Base-by-base conservation (phyloP, 192 early-diverging fungal species). In the Podila horticola region DNA sequence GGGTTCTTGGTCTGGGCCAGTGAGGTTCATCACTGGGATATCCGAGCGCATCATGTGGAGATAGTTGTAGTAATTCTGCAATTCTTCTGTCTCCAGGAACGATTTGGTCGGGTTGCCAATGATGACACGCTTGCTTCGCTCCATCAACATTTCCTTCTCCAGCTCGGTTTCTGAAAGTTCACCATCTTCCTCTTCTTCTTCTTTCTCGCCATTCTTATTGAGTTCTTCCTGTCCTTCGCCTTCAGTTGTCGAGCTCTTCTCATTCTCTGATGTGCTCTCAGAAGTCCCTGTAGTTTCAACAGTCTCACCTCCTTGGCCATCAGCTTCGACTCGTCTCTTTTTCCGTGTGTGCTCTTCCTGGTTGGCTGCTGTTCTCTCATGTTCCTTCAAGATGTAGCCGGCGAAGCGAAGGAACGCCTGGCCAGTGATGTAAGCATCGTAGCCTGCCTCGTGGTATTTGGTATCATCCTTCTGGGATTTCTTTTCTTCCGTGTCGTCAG, bases 371-470 rank as follows among this genome's bases (percentile, higher is more conserved):
- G 36, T 36, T 61, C 68, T 38, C 49, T 72, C 84, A 55, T 81
- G 74, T 22, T 82, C 75, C 41, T 88, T 82, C 13, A 85, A 50
- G 66, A 90, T 82, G 51, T 77, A 89, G 26, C 82, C 72, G 19
- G 87, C 73, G 75, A 97, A 88, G 3, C 91, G 87, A 28, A 95
- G 82, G 74, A 94, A 97, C 0, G 91, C 84, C 22, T 90, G 86
- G 10, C 97, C 97, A 5, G 97, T 98, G 62, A 93, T 90, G 76
- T 94, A 96, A 0, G 95, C 95, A 82, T 98, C 97, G 72, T 91
- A 98, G 4, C 93, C 97, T 15, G 97, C 97, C 73, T 98, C 97
- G 73, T 98, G 97, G 75, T 90, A 90, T 50, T 82, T 87, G 1
- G 82, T 72, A 17, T 76, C 67, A 36, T 58, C 38, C 10, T 62